These are phyloP conservation scores for Pezicula carpinea DNA, from an alignment of 2,329 filamentous ascomycete genomes.

Conservation along the genomic window DNA sequence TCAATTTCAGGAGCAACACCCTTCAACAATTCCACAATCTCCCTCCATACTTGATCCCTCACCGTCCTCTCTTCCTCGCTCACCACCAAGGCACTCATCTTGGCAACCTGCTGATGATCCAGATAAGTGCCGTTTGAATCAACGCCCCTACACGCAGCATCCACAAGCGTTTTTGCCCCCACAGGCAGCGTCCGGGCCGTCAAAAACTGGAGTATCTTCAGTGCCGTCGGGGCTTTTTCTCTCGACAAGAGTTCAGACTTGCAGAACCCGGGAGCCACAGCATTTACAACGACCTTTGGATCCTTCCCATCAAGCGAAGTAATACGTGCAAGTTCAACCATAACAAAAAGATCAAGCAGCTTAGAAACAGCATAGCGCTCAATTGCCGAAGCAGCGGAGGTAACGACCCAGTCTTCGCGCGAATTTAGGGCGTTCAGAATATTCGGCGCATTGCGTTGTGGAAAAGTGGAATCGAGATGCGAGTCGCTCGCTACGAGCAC, in stretches of 20 bases:
- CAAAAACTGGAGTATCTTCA: slow-evolving; percentile 5
- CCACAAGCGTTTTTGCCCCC: slow-evolving; percentile 20
- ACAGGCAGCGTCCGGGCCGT: slow-evolving; percentile 16
- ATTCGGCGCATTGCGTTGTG: slow-evolving; percentile 25
- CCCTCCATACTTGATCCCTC: slow-evolving; percentile 1
- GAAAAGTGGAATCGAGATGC: slow-evolving; percentile 30
- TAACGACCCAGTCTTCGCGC: neutral
- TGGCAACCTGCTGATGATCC: slow-evolving; percentile 10
- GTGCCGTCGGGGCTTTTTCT: slow-evolving; percentile 2
- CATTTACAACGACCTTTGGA: slow-evolving; percentile 20
- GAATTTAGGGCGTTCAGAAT: slow-evolving; percentile 9
- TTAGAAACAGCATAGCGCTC: slow-evolving; percentile 24
- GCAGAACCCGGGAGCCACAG: slow-evolving; percentile 25
- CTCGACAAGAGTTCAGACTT: slow-evolving; percentile 19
- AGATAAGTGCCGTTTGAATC: slow-evolving; percentile 21
- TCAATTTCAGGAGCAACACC: no score
- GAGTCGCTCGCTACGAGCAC: slow-evolving; percentile 37
- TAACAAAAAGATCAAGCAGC: slow-evolving; percentile 18
- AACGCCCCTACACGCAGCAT: slow-evolving; percentile 14
- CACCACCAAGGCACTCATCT: neutral
- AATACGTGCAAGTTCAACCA: slow-evolving; percentile 17
- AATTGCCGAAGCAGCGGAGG: neutral
- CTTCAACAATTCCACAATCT: neutral
- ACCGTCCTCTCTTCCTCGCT: neutral
- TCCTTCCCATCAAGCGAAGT: slow-evolving; percentile 10